phyloP scores from a whole-genome alignment of 805 yeast species.

The Yamadazyma paraphyllophila region DNA sequence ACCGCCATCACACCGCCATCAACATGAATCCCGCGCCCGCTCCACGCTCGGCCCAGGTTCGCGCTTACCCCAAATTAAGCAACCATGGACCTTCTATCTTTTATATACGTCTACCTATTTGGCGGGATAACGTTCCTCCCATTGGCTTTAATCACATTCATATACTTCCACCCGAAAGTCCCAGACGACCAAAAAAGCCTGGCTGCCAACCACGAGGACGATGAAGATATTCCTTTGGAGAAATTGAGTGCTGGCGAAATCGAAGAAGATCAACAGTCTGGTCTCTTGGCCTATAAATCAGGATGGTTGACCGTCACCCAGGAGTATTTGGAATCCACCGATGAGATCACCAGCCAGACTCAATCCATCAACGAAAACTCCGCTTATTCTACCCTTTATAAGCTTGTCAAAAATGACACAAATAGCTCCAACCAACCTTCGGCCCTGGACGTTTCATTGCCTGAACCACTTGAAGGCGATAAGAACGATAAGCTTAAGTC shows the following conservation, averaged over 20 bases:
- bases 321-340: conserved; percentile 52
- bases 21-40: too few species aligned
- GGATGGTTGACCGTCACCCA: conserved; percentile 88
- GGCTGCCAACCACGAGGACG: neutral
- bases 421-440: neutral
- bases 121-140: conserved; percentile 88
- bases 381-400: conserved; percentile 61
- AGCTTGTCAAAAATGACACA: conserved; percentile 41
- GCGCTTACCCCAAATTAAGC: neutral
- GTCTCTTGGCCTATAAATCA: conserved; percentile 59
- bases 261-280: conserved; percentile 59
- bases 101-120: conserved; percentile 52
- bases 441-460: neutral
- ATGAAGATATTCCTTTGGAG: conserved; percentile 14
- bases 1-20: neutral
- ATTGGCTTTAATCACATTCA: conserved; percentile 37
- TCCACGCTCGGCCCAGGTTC: neutral
- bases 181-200: neutral
- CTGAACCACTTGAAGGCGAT: conserved; percentile 1
- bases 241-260: conserved; percentile 54
- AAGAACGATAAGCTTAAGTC: conserved; percentile 15
- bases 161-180: conserved; percentile 40
- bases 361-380: conserved; percentile 46
- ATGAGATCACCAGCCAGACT: conserved; percentile 46
- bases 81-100: conserved; percentile 14